Base-by-base conservation (phyloP, 108 stramenopile species). In the Pseudonitzschia delicatissima region DNA sequence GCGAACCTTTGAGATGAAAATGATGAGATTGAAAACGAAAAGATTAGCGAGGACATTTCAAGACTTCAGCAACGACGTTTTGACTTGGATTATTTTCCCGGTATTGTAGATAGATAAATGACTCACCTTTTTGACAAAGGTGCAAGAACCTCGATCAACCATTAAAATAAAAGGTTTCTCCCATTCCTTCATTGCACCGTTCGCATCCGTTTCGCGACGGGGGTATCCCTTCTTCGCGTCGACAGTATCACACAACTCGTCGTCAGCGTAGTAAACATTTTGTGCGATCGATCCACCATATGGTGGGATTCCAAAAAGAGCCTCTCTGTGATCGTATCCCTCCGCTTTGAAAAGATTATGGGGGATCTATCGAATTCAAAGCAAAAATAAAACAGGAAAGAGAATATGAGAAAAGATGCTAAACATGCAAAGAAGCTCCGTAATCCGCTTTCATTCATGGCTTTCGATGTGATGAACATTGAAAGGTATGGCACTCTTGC, bases 301-400 rank as follows among this genome's bases (percentile, higher is more conserved):
- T 37, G 93, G 87, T 28, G 96, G 96, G 31, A 87, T 77, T 17
- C 97, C 97, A 75, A 98, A 98, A 26, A 98, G 82, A 25, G 96
- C 96, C 58, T 96, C 96, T 37, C 91, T 79, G 75, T 98, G 97
- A 29, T 88, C 85, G 63, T 96, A 98, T 49, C 88, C 88, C 7
- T 75, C 83, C 26, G 67, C 70, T 68, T 78, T 83, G 63, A 69
- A 70, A 23, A 87, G 84, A 48, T 61, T 72, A 40, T 85, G 65
- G 36, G 90, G 87, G 31, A 91, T 76, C 90, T 88, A 67, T 26
- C 15, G 53, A 34, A 40, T 5, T 21, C 2, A 51, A 21, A 57
- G 27, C 29, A 21, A 31, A 23, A 72, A 49, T 17, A 60, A 66
- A 39, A 31, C 0, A 0, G 2, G 7, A 32, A 33, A 29, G 31